phyloP scores from a whole-genome alignment of 305 asterid genomes.

The Rubia balearica region DNA sequence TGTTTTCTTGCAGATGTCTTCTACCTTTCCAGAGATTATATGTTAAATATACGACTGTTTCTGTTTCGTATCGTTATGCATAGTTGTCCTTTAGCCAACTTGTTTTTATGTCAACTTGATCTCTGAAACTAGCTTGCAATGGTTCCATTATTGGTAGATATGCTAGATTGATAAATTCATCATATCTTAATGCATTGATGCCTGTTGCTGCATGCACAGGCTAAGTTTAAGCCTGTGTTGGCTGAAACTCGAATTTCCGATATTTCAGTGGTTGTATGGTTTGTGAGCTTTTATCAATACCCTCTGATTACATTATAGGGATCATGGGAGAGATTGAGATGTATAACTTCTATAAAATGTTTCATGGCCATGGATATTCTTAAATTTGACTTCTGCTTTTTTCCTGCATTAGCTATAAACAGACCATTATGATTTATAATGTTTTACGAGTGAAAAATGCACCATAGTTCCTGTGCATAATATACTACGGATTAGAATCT shows the following conservation, averaged over 20 bases:
- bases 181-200: not conserved
- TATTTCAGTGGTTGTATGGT: not conserved
- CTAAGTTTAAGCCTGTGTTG: not conserved
- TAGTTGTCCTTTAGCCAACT: not conserved
- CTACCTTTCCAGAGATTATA: not conserved
- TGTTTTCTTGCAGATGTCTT: not conserved
- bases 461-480: not conserved
- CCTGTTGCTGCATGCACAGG: not conserved
- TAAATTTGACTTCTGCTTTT: not conserved
- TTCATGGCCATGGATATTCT: not conserved
- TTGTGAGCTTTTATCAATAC: not conserved
- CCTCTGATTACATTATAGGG: not conserved
- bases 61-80: not conserved
- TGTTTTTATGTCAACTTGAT: not conserved
- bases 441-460: not conserved
- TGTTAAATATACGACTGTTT: not conserved
- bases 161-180: not conserved
- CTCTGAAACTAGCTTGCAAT: conserved; percentile 5
- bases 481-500: not conserved
- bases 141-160: not conserved
- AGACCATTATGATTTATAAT: not conserved
- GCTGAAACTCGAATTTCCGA: not conserved
- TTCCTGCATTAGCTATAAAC: not conserved
- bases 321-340: not conserved
- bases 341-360: not conserved